Conservation (phyloP, 2,329 filamentous ascomycete species). For the Myriangium duriaei region DNA sequence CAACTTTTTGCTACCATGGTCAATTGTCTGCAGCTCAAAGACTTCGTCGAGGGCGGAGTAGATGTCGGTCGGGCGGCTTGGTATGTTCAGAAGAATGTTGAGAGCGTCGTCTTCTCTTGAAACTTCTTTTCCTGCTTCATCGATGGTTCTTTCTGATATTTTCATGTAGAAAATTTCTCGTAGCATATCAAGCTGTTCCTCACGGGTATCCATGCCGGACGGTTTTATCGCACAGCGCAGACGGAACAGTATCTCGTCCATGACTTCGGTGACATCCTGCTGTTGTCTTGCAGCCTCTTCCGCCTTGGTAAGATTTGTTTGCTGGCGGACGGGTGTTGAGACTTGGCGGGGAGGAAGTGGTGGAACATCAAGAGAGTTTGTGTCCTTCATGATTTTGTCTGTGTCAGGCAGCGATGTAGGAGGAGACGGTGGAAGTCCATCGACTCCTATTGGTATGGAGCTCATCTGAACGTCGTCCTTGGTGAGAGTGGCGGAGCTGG, state of each 20-base stretch:
- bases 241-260: slow-evolving; percentile 81
- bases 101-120: slow-evolving; percentile 47
- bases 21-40: slow-evolving; percentile 68
- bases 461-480: slow-evolving; percentile 16
- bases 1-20: slow-evolving; percentile 38
- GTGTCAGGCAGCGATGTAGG: slow-evolving; percentile 14
- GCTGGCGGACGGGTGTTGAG: slow-evolving; percentile 17
- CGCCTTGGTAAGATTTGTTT: slow-evolving; percentile 33
- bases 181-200: slow-evolving; percentile 59
- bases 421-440: slow-evolving; percentile 16
- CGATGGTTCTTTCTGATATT: slow-evolving; percentile 23
- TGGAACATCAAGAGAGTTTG: slow-evolving; percentile 26
- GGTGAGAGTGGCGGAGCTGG: slow-evolving; percentile 1
- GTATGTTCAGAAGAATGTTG: slow-evolving; percentile 50
- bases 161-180: slow-evolving; percentile 21
- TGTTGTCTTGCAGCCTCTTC: slow-evolving; percentile 50
- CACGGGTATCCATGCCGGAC: slow-evolving; percentile 50
- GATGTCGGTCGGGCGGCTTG: slow-evolving; percentile 49
- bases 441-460: slow-evolving; percentile 10
- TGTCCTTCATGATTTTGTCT: slow-evolving; percentile 17
- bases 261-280: slow-evolving; percentile 92
- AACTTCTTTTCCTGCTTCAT: slow-evolving; percentile 26
- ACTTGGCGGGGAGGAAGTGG: slow-evolving; percentile 45
- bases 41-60: slow-evolving; percentile 76
- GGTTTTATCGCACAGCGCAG: slow-evolving; percentile 79